Percentiles rank a stretch among this genome's conserved stretches.
These are phyloP conservation scores for Rosa rugosa DNA, from an alignment of 306 rosid species.

Conservation along the genomic window DNA sequence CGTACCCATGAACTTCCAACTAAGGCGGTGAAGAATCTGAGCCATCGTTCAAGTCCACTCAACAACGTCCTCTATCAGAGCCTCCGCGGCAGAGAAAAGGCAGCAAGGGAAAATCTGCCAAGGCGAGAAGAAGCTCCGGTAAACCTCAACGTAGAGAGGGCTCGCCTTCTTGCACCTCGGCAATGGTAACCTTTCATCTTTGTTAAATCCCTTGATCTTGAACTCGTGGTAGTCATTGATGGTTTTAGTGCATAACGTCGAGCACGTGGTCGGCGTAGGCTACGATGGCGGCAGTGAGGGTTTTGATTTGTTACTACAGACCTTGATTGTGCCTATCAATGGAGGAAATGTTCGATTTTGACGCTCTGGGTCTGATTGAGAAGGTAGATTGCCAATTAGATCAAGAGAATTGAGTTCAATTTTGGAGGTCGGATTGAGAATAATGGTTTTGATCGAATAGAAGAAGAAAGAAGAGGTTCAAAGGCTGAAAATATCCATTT, in stretches of 20 bases:
- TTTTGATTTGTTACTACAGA: conserved; percentile 23
- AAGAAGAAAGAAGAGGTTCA: background rate
- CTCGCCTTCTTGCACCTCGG: too few species aligned
- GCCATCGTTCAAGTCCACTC: too few species aligned
- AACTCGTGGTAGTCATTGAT: conserved; percentile 53
- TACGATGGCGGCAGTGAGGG: conserved; percentile 15
- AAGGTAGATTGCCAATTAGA: background rate
- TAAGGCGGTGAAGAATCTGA: too few species aligned
- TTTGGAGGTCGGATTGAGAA: background rate
- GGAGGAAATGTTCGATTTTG: conserved; percentile 6
- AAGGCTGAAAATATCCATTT: too few species aligned
- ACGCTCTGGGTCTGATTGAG: background rate
- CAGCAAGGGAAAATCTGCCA: too few species aligned
- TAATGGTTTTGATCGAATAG: background rate
- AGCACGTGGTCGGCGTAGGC: conserved; percentile 25
- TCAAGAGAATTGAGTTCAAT: background rate
- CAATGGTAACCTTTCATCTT: too few species aligned
- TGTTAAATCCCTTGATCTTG: conserved; percentile 27
- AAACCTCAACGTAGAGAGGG: too few species aligned
- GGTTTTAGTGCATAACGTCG: conserved; percentile 50
- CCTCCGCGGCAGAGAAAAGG: too few species aligned
- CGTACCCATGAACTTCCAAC: too few species aligned
- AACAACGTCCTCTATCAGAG: too few species aligned
- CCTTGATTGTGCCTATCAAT: conserved; percentile 56
- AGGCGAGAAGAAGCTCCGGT: too few species aligned